Evolutionary conservation across 2,329 filamentous ascomycete genomes (phyloP).

Genomic region (Fusarium oxysporum): DNA sequence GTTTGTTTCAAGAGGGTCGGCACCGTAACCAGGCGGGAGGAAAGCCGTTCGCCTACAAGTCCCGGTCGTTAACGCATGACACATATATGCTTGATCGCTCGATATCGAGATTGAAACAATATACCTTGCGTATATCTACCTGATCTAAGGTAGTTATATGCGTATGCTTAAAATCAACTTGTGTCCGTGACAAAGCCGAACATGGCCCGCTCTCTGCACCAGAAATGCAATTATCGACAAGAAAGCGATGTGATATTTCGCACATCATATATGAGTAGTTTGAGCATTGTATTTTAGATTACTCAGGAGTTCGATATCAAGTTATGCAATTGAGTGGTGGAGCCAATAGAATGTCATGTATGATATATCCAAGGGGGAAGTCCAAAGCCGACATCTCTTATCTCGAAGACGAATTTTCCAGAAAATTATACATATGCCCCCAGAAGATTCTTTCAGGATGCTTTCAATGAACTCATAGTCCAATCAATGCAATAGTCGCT

Average conservation of each 20-base stretch:
- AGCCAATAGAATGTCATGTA: not conserved
- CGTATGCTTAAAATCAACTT: not conserved
- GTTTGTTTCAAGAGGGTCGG: slow-evolving; percentile 22
- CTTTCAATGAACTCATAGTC: no score
- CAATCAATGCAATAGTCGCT: not conserved
- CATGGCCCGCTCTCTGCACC: not conserved
- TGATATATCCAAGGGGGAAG: not conserved
- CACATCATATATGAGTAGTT: no score
- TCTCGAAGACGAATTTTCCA: no score
- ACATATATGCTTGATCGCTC: slow-evolving; percentile 12
- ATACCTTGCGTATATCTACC: slow-evolving; percentile 4
- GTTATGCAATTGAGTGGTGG: not conserved
- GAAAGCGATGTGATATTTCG: not conserved
- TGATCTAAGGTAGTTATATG: not conserved
- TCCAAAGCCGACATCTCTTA: not conserved
- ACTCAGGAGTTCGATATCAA: not conserved
- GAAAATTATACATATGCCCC: no score
- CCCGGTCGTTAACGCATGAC: slow-evolving; percentile 2
- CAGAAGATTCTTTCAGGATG: not conserved
- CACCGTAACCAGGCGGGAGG: not conserved
- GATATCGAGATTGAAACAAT: slow-evolving; percentile 25
- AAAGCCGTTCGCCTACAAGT: not conserved
- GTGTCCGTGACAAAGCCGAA: not conserved
- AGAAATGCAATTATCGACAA: not conserved
- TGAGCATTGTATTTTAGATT: not conserved